Base-by-base conservation (phyloP, 2,329 filamentous ascomycete genomes). In the Fusarium nygamai region DNA sequence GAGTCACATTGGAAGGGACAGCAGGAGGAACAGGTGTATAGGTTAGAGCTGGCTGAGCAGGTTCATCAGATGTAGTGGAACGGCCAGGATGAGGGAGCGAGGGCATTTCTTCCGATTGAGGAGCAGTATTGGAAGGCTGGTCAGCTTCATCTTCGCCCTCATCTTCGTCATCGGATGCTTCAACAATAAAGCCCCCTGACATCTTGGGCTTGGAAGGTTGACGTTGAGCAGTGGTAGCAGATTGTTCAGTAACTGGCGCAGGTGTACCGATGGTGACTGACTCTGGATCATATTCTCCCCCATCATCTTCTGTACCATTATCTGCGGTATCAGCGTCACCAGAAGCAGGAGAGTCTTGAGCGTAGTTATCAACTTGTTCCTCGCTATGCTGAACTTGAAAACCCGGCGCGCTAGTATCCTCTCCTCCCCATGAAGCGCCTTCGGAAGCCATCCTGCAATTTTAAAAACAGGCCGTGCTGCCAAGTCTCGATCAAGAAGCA, bases 81-180 rank as follows among this genome's bases (percentile, higher is more conserved):
- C 66, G 67, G 19, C 34, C 69, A 47, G 69, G 53, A 31, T 77
- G 63, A 36, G 61, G 64, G 51, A 74, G 67, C 36, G 69, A 47
- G 24, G 73, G 57, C 34, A 67, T 46, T 62, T 51, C 57, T 62
- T 72, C 69, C 51, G 66, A 58, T 41, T 57, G 57, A 38, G 66
- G 64, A 59, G 57, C 66, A 51, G 77, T 70, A 68, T 71, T 70
- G 61, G 66, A 75, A 66, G 80, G 75, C 68, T 81, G 79, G 24
- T 80, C 78, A 34, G 56, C 67, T 60, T 83, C 88, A 77, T 90
- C 88, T 43, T 89, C 88, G 72, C 90, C 89, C 76, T 83, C 80
- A 8, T 89, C 88, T 77, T 90, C 89, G 39, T 89, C 88, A 73
- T 91, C 89, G 36, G 88, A 90, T 61, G 88, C 89, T 80, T 87